Base-by-base conservation (phyloP, 148 eudicot species). In the Spergularia bocconei region DNA sequence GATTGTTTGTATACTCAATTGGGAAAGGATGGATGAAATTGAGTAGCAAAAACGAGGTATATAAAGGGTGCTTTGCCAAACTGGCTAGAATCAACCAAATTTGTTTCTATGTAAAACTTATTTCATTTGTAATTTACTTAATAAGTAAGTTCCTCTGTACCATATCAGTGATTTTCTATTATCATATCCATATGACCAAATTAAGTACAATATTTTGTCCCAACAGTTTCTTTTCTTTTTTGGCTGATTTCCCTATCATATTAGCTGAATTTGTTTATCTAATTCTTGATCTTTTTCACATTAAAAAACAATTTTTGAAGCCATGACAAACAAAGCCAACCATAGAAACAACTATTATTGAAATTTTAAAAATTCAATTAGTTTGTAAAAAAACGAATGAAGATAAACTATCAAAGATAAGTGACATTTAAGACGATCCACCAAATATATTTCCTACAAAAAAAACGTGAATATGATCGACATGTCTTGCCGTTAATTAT, bases 1-100 rank as follows among this genome's bases (percentile, higher is more conserved):
- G 47, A 80, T 33, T 63, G 77, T 87, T 23, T 73, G 36, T 83
- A 36, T 21, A 19, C 5, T 17, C 52, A 8, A 53, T 38, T 4
- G 36, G 7, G 53, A 21, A 50, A 41, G 69, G 63, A 33, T 39
- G 44, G 44, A 39, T 39, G 67, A 48, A 68, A 62, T 47, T n/a
- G 52, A 14, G 1, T 25, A 25, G 67, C n/a, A 12, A 36, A 10
- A 20, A 12, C 11, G 2, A 4, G 51, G 67, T 75, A 15, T 80
- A 75, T 17, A 80, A 23, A 80, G 58, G 36, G 68, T 23, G 7
- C 17, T 0, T 19, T 14, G 12, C 33, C 8, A 48, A 60, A 4
- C 36, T 4, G 21, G 13, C 29, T 69, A 11, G 60, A 54, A 75
- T 80, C 82, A 75, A 11, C 21, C 21, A 11, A 41, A 75, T 75